Percentiles rank a stretch among this genome's conserved stretches.
phyloP scores from a whole-genome alignment of 495 filamentous ascomycete species.

The Podospora pseudopauciseta region DNA sequence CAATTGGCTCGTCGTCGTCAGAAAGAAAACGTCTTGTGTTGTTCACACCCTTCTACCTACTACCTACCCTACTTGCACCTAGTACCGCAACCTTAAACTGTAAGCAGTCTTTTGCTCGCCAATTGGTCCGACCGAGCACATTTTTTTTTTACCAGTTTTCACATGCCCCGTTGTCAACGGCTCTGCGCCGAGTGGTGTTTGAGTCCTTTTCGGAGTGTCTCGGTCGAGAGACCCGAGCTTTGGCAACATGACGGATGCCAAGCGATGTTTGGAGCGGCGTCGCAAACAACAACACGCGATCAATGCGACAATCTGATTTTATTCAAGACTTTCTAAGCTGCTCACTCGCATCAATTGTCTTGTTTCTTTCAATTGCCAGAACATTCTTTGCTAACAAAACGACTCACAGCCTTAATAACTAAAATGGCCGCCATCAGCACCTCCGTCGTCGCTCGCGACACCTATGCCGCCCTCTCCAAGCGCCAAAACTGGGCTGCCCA shows the following conservation, averaged over 20 bases:
- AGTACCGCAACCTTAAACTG: conserved; percentile 13
- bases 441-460: conserved; percentile 46
- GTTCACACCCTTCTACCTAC: conserved; percentile 21
- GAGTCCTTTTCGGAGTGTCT: not conserved
- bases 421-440: conserved; percentile 48
- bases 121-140: not conserved
- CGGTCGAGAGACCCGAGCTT: not conserved
- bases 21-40: conserved; percentile 31
- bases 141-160: not conserved
- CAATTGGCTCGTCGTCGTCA: conserved; percentile 20
- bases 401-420: conserved; percentile 9
- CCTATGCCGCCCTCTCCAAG: conserved; percentile 43
- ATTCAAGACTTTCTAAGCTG: not conserved
- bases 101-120: conserved; percentile 10
- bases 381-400: conserved; percentile 12
- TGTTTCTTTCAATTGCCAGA: not conserved
- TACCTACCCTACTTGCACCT: not conserved
- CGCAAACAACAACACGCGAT: conserved; percentile 4
- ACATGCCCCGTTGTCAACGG: conserved; percentile 7
- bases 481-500: conserved; percentile 49
- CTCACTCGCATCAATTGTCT: not conserved
- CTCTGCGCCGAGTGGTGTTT: not conserved
- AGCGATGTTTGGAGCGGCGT: conserved; percentile 7
- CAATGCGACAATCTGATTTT: not conserved
- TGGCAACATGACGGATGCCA: conserved; percentile 21